Evolutionary conservation across 1,284 basidiomycete genomes (phyloP).

Genomic region (Veloboletus limbatus): DNA sequence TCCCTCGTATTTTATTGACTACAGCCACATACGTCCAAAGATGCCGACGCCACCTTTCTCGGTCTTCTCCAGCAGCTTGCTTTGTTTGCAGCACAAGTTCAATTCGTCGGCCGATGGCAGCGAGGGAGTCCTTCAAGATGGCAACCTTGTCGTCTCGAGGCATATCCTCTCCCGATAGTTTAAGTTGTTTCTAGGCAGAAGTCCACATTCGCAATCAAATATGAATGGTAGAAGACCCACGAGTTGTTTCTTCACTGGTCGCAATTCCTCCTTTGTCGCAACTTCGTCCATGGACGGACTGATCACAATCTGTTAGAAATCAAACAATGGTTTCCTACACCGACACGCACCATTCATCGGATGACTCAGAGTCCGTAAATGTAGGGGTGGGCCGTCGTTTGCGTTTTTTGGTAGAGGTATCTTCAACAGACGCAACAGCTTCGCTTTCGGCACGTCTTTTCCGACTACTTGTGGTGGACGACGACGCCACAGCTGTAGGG

Average conservation of each 20-base stretch:
- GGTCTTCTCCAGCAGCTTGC: slow-evolving; percentile 72
- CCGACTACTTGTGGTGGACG: slow-evolving; percentile 56
- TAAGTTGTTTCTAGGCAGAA: slow-evolving; percentile 81
- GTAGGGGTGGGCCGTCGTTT: slow-evolving; percentile 89
- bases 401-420: slow-evolving; percentile 63
- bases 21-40: slow-evolving; percentile 82
- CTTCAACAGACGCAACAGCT: slow-evolving; percentile 75
- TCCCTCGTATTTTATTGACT: slow-evolving; percentile 1
- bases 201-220: slow-evolving; percentile 9
- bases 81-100: slow-evolving; percentile 81
- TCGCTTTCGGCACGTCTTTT: slow-evolving; percentile 80
- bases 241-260: slow-evolving; percentile 96
- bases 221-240: slow-evolving; percentile 43
- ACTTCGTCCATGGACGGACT: slow-evolving; percentile 96
- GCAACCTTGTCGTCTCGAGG: slow-evolving; percentile 93
- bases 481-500: slow-evolving; percentile 61
- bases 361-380: slow-evolving; percentile 87
- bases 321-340: neutral
- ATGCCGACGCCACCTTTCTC: slow-evolving; percentile 87
- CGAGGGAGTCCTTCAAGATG: slow-evolving; percentile 93
- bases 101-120: slow-evolving; percentile 91
- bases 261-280: slow-evolving; percentile 91
- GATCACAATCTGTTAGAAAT: slow-evolving; percentile 7
- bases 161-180: slow-evolving; percentile 89
- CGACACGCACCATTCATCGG: slow-evolving; percentile 76